Percentiles rank a stretch among this genome's conserved stretches.
phyloP scores from a whole-genome alignment of 495 filamentous ascomycete species.

The Talaromyces proteolyticus region DNA sequence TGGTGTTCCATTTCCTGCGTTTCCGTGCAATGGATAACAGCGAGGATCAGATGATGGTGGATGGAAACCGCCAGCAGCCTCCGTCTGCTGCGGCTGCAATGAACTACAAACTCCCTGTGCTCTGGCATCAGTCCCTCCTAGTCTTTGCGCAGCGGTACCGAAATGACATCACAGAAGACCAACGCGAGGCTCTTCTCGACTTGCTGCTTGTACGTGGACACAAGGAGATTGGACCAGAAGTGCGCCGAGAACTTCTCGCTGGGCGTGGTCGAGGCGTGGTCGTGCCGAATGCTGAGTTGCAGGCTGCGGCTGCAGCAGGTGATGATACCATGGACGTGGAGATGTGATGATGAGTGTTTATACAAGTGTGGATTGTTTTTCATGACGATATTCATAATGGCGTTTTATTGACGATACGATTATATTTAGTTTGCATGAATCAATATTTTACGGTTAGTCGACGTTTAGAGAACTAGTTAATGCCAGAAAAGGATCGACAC shows the following conservation, averaged over 20 bases:
- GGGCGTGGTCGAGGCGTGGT: conserved; percentile 81
- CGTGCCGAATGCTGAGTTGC: conserved; percentile 48
- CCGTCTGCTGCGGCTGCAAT: conserved; percentile 32
- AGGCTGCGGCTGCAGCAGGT: conserved; percentile 56
- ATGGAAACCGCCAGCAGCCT: conserved; percentile 14
- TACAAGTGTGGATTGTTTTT: conserved; percentile 19
- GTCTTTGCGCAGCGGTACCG: conserved; percentile 91
- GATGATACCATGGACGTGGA: conserved; percentile 82
- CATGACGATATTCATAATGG: background rate
- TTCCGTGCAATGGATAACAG: conserved; percentile 60
- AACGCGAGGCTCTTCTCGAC: conserved; percentile 87
- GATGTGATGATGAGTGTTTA: too few species aligned
- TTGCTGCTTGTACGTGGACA: conserved; percentile 83
- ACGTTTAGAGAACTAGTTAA: too few species aligned
- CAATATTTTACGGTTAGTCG: too few species aligned
- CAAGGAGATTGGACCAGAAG: conserved; percentile 82
- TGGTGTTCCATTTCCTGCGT: conserved; percentile 94
- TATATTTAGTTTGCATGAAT: too few species aligned
- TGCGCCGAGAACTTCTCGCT: conserved; percentile 82
- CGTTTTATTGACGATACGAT: too few species aligned
- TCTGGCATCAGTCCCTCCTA: conserved; percentile 86
- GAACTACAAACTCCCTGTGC: conserved; percentile 64
- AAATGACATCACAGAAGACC: conserved; percentile 89
- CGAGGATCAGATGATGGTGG: conserved; percentile 35
- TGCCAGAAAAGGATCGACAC: too few species aligned